Evolutionary conservation across 371 early-diverging fungal species (phyloP).

Genomic region (Mucor racemosus): DNA sequence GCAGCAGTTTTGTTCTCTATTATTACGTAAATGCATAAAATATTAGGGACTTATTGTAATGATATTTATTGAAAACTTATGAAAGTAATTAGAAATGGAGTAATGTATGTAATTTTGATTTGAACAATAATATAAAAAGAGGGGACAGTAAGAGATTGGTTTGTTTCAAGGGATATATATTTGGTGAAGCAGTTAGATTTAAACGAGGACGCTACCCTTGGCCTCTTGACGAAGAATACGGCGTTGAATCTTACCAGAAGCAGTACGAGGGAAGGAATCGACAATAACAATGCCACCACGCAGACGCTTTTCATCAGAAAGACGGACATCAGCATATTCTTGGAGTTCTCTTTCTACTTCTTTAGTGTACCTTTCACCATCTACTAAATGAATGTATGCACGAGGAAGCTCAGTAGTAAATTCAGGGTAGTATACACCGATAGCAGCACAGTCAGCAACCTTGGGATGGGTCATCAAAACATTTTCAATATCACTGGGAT

Average conservation of each 20-base stretch:
- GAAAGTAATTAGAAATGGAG: not conserved
- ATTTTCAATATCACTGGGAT: slow-evolving; percentile 28
- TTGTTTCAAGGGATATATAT: not conserved
- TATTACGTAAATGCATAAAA: too few relatives aligned
- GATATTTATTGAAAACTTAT: too few relatives aligned
- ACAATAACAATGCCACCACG: slow-evolving; percentile 74
- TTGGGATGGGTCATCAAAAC: slow-evolving; percentile 66
- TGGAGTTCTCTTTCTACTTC: slow-evolving; percentile 45
- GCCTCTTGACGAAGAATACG: slow-evolving; percentile 18
- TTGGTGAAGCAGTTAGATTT: not conserved
- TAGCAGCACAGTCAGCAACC: slow-evolving; percentile 73
- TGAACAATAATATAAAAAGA: not conserved
- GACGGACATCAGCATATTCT: slow-evolving; percentile 43
- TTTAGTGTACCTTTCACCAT: slow-evolving; percentile 17
- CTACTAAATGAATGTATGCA: slow-evolving; percentile 58
- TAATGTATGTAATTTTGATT: not conserved
- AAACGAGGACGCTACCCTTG: not conserved
- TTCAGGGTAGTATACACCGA: slow-evolving; percentile 50
- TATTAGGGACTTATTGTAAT: too few relatives aligned
- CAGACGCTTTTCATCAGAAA: slow-evolving; percentile 73
- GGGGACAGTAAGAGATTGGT: too few relatives aligned
- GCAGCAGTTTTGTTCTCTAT: too few relatives aligned
- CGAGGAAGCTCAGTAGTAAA: slow-evolving; percentile 50
- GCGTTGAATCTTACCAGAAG: slow-evolving; percentile 35
- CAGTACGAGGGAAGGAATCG: slow-evolving; percentile 70